Conservation (phyloP, 2,329 filamentous ascomycete genomes). For the Cryphonectria carpinicola region DNA sequence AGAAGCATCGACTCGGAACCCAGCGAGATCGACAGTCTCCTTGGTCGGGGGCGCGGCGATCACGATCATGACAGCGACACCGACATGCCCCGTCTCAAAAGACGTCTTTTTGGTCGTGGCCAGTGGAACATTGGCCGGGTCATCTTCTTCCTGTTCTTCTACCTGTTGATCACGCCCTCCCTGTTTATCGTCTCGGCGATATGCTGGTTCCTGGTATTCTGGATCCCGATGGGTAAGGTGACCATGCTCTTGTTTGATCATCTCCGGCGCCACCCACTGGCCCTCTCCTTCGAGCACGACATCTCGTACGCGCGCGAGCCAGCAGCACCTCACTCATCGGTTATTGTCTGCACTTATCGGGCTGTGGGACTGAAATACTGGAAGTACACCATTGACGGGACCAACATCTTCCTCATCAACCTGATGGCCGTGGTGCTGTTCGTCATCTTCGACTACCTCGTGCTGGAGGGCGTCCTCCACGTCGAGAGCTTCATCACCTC, state of each 20-base stretch:
- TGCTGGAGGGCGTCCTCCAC: constrained; percentile 71
- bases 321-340: constrained; percentile 77
- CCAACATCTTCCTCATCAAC: constrained; percentile 99
- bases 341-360: constrained; percentile 94
- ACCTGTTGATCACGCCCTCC: constrained; percentile 84
- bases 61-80: constrained; percentile 47
- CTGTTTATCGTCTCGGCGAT: constrained; percentile 83
- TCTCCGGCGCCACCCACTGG: constrained; percentile 87
- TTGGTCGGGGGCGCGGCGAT: constrained; percentile 64
- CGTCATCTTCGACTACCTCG: constrained; percentile 88
- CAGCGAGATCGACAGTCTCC: constrained; percentile 86
- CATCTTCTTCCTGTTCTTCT: constrained; percentile 96
- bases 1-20: constrained; percentile 84
- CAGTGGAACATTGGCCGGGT: constrained; percentile 95
- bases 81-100: constrained; percentile 61
- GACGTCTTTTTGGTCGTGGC: constrained; percentile 89
- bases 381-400: constrained; percentile 99
- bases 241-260: constrained; percentile 89
- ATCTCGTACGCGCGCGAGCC: constrained; percentile 72
- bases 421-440: constrained; percentile 92
- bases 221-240: constrained; percentile 97
- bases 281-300: constrained; percentile 91
- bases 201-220: constrained; percentile 97
- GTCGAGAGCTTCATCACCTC: constrained; percentile 76
- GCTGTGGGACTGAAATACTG: constrained; percentile 94